Evolutionary conservation across 2,329 filamentous ascomycete species (phyloP), one percentile per base, ranked within the genome.

Genomic region (Aspergillus sojae): DNA sequence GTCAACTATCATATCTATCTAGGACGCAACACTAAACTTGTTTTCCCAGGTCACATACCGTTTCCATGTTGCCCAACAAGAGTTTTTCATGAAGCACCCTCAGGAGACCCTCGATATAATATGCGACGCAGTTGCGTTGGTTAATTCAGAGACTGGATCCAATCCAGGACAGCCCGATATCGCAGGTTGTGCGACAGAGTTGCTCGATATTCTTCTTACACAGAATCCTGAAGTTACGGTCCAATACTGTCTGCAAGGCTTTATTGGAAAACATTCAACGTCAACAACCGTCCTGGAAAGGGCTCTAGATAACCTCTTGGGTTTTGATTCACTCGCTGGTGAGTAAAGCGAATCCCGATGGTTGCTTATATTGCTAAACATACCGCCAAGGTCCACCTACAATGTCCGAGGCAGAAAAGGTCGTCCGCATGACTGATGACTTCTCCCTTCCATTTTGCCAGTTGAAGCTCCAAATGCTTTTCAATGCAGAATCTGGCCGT

Each of bases 391-490:
- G 39, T 39, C 43, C 61, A 19, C 57, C 64, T 55, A 43, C 36
- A 32, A 66, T 77, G 16, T 69, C 68, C 9, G 72, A 78, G 50
- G 74, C 77, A 5, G 74, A 79, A 55, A 71, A 71, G 55, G 74
- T 78, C 19, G 72, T 80, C 41, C 67, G 70, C 16, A 74, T 74
- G 65, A 76, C 77, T 12, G 75, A 79, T 62, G 74, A 80, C 60
- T 79, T 82, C 62, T 81, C 80, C 11, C 71, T 81, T 30, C 77
- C 79, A 5, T 77, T 79, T 48, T 80, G 78, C 55, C 77, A 80
- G 53, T 64, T 81, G 62, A 80, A 81, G 62, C 70, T 81, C 12
- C 77, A 79, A 59, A 66, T 78, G n/a, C 67, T 79, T 19, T 79
- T 80, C 64, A 72, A 74, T 39, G 71, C 69, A 23, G 73, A 74